phyloP scores from a whole-genome alignment of 441 rosid species.

The Melianthus villosus region DNA sequence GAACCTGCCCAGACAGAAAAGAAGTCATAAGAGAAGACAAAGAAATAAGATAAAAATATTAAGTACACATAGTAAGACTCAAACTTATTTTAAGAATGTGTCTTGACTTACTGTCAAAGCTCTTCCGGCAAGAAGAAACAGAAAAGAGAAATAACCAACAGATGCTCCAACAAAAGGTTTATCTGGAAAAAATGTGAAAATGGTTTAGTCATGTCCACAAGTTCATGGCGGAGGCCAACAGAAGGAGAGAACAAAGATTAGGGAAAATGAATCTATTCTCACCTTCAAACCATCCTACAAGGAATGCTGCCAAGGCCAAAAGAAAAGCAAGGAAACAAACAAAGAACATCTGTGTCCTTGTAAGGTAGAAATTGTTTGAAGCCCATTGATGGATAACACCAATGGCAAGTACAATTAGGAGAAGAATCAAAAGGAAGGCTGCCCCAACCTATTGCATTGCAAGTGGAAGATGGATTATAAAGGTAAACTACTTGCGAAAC shows the following conservation, averaged over 20 bases:
- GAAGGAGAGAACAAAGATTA: too few species aligned
- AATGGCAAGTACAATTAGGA: slow-evolving; percentile 81
- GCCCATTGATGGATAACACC: slow-evolving; percentile 98
- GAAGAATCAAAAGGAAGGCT: slow-evolving; percentile 82
- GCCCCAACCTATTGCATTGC: slow-evolving; percentile 82
- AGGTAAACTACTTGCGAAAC: too few species aligned
- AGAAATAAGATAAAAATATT: slow-evolving; percentile 3
- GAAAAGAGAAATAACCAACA: slow-evolving; percentile 90
- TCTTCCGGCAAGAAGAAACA: slow-evolving; percentile 95
- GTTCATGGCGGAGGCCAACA: too few species aligned
- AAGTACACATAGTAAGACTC: slow-evolving; percentile 7
- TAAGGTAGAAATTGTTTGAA: slow-evolving; percentile 95
- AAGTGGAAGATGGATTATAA: too few species aligned
- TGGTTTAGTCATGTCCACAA: slow-evolving; percentile 5
- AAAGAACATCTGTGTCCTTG: slow-evolving; percentile 75
- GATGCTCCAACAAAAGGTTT: slow-evolving; percentile 99
- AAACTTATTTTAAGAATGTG: slow-evolving; percentile 8
- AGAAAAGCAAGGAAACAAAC: slow-evolving; percentile 94
- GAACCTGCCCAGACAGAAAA: slow-evolving; percentile 43
- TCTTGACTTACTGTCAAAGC: slow-evolving; percentile 73
- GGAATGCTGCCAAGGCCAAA: slow-evolving; percentile 97
- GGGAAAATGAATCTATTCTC: slow-evolving; percentile 12
- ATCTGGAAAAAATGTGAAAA: slow-evolving; percentile 28
- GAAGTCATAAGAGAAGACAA: slow-evolving; percentile 8
- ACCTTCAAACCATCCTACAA: slow-evolving; percentile 92